Percentiles rank a stretch among this genome's conserved stretches.
Conservation (phyloP, 345 rosid species). For the Cardamine resedifolia region DNA sequence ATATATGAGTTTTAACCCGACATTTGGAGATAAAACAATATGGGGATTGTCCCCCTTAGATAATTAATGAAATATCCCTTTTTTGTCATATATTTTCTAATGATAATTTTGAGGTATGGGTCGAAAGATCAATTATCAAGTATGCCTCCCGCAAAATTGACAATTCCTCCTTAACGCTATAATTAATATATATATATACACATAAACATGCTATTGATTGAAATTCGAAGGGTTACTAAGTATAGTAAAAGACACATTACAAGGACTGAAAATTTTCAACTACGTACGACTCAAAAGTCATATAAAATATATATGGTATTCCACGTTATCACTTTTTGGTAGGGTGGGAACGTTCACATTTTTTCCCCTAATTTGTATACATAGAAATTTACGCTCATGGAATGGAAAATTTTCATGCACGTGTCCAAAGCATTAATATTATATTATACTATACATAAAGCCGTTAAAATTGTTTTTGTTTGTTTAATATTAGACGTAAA, state of each 20-base stretch:
- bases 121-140: constrained; percentile 21
- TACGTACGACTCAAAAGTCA: constrained; percentile 12
- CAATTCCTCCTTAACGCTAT: constrained; percentile 11
- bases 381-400: not conserved
- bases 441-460: not conserved
- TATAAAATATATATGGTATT: not conserved
- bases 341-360: constrained; percentile 24
- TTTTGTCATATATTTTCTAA: not conserved
- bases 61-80: constrained; percentile 8
- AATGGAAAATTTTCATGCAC: not conserved
- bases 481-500: not conserved
- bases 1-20: constrained; percentile 18
- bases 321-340: constrained; percentile 5
- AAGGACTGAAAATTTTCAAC: constrained; percentile 3
- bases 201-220: constrained; percentile 15
- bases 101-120: constrained; percentile 26
- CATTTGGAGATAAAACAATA: constrained; percentile 27
- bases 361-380: constrained; percentile 7
- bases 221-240: constrained; percentile 15
- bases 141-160: constrained; percentile 14
- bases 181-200: constrained; percentile 17
- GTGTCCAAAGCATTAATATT: not conserved
- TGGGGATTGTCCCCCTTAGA: not conserved
- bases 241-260: constrained; percentile 27
- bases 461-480: not conserved